Evolutionary conservation across 148 eudicot genomes (phyloP).

Genomic region (Fagopyrum tataricum): DNA sequence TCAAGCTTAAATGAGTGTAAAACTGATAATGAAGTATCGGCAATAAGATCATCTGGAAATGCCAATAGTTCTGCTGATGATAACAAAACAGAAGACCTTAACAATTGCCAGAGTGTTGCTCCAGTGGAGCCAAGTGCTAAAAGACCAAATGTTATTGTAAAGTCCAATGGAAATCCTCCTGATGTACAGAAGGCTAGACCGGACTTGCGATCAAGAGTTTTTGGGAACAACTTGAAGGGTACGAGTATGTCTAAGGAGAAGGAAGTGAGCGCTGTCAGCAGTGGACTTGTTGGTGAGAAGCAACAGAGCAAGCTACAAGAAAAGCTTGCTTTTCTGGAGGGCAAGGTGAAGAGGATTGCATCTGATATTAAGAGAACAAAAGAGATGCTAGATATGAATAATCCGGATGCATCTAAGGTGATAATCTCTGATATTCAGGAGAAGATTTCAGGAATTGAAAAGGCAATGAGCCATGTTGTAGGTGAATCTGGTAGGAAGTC

Average conservation of each 20-base stretch:
- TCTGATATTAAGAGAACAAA: conserved; percentile 88
- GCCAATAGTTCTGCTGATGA: not conserved
- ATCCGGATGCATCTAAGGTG: conserved; percentile 70
- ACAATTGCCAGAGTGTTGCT: not conserved
- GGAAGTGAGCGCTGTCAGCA: conserved; percentile 21
- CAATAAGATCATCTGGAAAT: not conserved
- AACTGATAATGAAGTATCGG: not conserved
- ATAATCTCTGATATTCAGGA: conserved; percentile 78
- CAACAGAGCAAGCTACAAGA: conserved; percentile 70
- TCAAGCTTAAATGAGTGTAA: not conserved
- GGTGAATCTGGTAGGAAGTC: conserved; percentile 24
- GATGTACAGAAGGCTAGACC: conserved; percentile 11
- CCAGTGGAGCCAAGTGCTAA: not conserved
- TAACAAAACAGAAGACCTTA: not conserved
- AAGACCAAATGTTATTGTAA: not conserved
- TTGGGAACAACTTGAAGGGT: conserved; percentile 17
- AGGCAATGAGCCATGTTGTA: conserved; percentile 61
- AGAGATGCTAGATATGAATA: conserved; percentile 80
- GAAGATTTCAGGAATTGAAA: conserved; percentile 81
- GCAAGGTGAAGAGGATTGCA: conserved; percentile 87
- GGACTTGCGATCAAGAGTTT: conserved; percentile 18
- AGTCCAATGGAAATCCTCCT: not conserved
- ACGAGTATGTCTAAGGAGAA: conserved; percentile 24
- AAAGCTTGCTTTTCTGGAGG: conserved; percentile 85
- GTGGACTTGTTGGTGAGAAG: conserved; percentile 30